Conservation (phyloP, 179 eudicot species). For the Silene noctiflora region DNA sequence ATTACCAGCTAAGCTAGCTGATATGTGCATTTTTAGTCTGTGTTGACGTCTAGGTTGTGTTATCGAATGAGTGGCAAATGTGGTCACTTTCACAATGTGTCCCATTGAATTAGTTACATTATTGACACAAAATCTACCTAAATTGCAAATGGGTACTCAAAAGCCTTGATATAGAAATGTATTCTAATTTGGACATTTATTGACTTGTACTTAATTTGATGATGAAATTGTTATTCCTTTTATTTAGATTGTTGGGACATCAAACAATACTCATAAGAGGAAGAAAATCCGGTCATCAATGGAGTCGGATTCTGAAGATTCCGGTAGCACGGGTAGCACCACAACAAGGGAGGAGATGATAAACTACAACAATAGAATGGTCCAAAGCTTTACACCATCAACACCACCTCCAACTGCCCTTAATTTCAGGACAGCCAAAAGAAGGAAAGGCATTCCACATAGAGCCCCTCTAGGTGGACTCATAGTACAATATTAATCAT, state of each 20-base stretch:
- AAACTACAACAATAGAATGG: slow-evolving; percentile 25
- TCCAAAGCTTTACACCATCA: slow-evolving; percentile 66
- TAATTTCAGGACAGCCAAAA: slow-evolving; percentile 52
- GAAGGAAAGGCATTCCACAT: slow-evolving; percentile 97
- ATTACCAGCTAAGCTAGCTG: no score
- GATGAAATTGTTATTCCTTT: background rate
- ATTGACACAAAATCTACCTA: background rate
- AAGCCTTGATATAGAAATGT: background rate
- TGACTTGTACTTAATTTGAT: background rate
- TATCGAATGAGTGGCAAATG: no score
- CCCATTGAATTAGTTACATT: background rate
- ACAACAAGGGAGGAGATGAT: slow-evolving; percentile 28
- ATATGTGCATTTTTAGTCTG: no score
- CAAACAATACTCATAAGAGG: slow-evolving; percentile 42
- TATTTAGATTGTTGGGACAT: slow-evolving; percentile 64
- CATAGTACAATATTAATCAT: slow-evolving; percentile 41
- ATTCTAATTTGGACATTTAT: background rate
- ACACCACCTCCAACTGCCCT: slow-evolving; percentile 72
- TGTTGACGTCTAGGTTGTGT: no score
- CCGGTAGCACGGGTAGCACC: slow-evolving; percentile 43
- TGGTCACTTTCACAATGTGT: background rate
- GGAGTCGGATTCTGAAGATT: slow-evolving; percentile 52
- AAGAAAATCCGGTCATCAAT: slow-evolving; percentile 19
- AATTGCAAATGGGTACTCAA: background rate
- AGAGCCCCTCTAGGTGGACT: slow-evolving; percentile 83